Evolutionary conservation across 2,329 filamentous ascomycete genomes (phyloP).

Genomic region (Colletotrichum truncatum): DNA sequence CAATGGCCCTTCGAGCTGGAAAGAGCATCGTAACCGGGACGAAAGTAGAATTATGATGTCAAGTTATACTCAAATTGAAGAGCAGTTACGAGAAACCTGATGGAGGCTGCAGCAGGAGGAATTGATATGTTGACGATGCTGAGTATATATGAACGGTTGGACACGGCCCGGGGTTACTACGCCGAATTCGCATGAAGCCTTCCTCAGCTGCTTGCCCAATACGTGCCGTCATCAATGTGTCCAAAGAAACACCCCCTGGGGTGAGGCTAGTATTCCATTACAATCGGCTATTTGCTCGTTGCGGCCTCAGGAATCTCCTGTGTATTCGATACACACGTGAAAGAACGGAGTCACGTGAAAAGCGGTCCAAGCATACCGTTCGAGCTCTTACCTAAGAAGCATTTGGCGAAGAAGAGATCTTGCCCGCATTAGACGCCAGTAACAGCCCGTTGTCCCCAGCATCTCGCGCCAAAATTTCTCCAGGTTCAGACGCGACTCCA

Average conservation of each 20-base stretch:
- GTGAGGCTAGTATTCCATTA: not conserved
- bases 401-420: not conserved
- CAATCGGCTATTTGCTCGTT: not conserved
- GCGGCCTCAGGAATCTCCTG: conserved; percentile 15
- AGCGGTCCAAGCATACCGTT: too few relatives aligned
- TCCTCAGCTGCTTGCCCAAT: conserved; percentile 6
- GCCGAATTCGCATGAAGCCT: conserved; percentile 28
- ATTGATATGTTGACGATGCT: not conserved
- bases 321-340: not conserved
- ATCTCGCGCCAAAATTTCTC: conserved; percentile 50
- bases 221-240: conserved; percentile 21
- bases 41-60: not conserved
- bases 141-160: conserved; percentile 38
- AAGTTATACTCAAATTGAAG: not conserved
- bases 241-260: not conserved
- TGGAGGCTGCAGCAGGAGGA: not conserved
- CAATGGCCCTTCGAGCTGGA: conserved; percentile 30
- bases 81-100: not conserved
- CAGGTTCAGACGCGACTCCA: conserved; percentile 38
- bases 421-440: not conserved
- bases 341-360: too few relatives aligned
- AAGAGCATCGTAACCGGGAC: conserved; percentile 40
- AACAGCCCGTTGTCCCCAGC: not conserved
- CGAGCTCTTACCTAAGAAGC: not conserved
- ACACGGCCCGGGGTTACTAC: conserved; percentile 47